phyloP scores from a whole-genome alignment of 1,284 basidiomycete genomes.

The Exsudoporus floridanus region DNA sequence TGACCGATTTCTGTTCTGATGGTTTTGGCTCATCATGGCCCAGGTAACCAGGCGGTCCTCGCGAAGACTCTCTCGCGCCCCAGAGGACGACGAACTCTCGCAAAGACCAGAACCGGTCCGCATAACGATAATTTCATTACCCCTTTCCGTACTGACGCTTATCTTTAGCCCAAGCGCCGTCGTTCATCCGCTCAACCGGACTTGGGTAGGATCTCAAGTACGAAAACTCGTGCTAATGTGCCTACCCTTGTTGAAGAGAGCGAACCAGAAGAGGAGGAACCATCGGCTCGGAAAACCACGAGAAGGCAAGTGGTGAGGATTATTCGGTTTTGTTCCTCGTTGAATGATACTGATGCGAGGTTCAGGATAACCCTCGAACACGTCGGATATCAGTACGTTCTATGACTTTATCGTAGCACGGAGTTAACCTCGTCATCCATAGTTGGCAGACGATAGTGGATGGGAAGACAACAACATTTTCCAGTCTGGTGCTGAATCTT shows the following conservation, averaged over 20 bases:
- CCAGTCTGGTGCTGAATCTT: conserved; percentile 77
- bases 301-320: conserved; percentile 55
- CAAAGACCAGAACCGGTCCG: conserved; percentile 51
- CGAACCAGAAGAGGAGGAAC: conserved; percentile 64
- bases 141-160: conserved; percentile 8
- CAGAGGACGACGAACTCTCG: conserved; percentile 41
- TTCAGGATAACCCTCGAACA: conserved; percentile 45
- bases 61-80: conserved; percentile 48
- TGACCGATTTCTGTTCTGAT: conserved; percentile 24
- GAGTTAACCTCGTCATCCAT: conserved; percentile 2
- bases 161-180: conserved; percentile 54
- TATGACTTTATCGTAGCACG: background rate
- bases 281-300: conserved; percentile 58
- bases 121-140: conserved; percentile 1
- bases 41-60: conserved; percentile 41
- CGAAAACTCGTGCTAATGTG: conserved; percentile 38
- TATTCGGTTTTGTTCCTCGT: background rate
- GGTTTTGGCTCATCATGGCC: conserved; percentile 13
- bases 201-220: conserved; percentile 52
- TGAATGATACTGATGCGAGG: conserved; percentile 33
- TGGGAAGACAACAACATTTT: conserved; percentile 87
- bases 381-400: conserved; percentile 51
- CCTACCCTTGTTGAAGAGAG: conserved; percentile 68
- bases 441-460: conserved; percentile 61
- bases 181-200: conserved; percentile 69